These are phyloP conservation scores for Naganishia sp. DNA, from an alignment of 1,284 basidiomycete species.

Conservation along the genomic window DNA sequence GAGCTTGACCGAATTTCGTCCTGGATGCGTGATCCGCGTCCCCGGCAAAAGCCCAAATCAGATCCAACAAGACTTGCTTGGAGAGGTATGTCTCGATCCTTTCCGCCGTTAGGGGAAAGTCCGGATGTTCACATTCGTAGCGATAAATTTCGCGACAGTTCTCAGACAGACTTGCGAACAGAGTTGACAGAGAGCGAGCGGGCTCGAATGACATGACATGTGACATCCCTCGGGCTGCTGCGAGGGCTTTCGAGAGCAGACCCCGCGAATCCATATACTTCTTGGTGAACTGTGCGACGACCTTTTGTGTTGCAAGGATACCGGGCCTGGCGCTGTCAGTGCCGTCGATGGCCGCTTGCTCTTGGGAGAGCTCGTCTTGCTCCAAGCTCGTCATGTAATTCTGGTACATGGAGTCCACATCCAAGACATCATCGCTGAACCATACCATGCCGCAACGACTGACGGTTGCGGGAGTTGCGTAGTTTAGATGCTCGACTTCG, in stretches of 20 bases:
- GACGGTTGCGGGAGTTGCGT: conserved; percentile 96
- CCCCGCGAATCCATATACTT: conserved; percentile 80
- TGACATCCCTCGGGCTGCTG: conserved; percentile 76
- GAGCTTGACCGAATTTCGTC: conserved; percentile 84
- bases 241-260: conserved; percentile 75
- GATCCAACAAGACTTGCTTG: conserved; percentile 85
- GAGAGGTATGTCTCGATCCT: conserved; percentile 86
- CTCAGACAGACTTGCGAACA: conserved; percentile 97
- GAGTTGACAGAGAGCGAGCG: conserved; percentile 87
- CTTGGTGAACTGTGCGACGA: conserved; percentile 74
- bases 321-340: conserved; percentile 61
- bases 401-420: conserved; percentile 85
- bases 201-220: conserved; percentile 99
- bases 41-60: conserved; percentile 98
- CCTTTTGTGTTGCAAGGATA: conserved; percentile 71
- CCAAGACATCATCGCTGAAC: conserved; percentile 96
- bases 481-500: conserved; percentile 96
- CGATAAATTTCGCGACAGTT: conserved; percentile 89
- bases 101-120: conserved; percentile 85
- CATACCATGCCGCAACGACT: conserved; percentile 99
- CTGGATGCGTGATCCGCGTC: conserved; percentile 89
- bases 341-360: conserved; percentile 59
- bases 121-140: conserved; percentile 90
- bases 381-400: conserved; percentile 66
- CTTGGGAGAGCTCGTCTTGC: conserved; percentile 8